A percentile compares a stretch with the other conserved stretches of the same genome.
Evolutionary conservation across 176 grass and related monocot species (phyloP).

Genomic region (Chrysopogon serrulatus): DNA sequence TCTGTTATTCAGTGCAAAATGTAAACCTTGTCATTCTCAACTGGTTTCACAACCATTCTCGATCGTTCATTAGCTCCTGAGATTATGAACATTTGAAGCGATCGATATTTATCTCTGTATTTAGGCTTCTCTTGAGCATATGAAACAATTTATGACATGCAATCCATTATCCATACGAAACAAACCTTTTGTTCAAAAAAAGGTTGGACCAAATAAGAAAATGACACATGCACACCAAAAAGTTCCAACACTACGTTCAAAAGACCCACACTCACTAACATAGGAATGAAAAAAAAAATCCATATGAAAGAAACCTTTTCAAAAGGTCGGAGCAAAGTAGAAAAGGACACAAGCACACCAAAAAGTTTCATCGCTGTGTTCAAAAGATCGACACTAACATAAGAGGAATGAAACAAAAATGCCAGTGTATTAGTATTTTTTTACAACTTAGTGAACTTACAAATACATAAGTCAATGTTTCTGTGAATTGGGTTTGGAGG

Average conservation of each 20-base stretch:
- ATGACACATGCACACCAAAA: background rate
- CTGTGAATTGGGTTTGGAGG: background rate
- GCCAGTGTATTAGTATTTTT: background rate
- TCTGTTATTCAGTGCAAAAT: too few relatives aligned
- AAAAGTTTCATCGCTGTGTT: background rate
- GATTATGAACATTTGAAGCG: background rate
- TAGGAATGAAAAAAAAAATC: background rate
- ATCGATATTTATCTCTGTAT: background rate
- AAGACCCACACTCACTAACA: background rate
- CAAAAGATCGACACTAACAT: background rate
- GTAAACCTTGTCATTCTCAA: background rate
- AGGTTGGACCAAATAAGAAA: background rate
- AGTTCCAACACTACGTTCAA: background rate
- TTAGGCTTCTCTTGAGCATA: background rate
- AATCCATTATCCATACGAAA: background rate
- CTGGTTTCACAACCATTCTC: background rate
- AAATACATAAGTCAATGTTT: background rate
- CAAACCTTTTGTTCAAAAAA: background rate
- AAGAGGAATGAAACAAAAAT: background rate
- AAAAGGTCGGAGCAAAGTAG: background rate
- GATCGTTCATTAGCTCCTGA: background rate
- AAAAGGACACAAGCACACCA: background rate
- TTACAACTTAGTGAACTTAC: slow-evolving; percentile 14
- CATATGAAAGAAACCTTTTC: background rate
- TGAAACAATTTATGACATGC: background rate